Percentiles rank a stretch among this genome's conserved stretches.
These are phyloP conservation scores for Silene conica DNA, from an alignment of 148 eudicot species.

Conservation along the genomic window DNA sequence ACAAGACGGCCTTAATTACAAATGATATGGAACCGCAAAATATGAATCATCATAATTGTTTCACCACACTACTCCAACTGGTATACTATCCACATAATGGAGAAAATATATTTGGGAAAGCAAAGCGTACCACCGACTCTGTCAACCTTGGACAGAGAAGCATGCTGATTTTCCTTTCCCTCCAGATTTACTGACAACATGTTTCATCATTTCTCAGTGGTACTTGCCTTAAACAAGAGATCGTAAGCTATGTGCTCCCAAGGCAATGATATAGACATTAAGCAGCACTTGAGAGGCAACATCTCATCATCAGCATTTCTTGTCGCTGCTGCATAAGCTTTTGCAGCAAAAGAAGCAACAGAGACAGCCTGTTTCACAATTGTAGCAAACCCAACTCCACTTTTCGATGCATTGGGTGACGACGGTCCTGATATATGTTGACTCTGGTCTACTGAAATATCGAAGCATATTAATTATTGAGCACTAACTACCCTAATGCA, in stretches of 20 bases:
- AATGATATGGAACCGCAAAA: too few species aligned
- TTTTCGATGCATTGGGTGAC: constrained; percentile 53
- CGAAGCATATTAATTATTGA: not conserved
- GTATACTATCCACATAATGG: not conserved
- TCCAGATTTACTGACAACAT: constrained; percentile 1
- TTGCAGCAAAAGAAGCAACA: constrained; percentile 81
- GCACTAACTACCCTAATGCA: too few species aligned
- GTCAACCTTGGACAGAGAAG: not conserved
- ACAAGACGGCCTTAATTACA: not conserved
- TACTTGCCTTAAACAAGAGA: constrained; percentile 81
- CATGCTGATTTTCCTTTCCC: not conserved
- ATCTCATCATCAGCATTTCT: constrained; percentile 60
- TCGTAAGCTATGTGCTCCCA: constrained; percentile 93
- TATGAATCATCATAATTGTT: not conserved
- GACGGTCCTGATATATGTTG: constrained; percentile 44
- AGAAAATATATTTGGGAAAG: not conserved
- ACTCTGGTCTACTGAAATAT: constrained; percentile 64
- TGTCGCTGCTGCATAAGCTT: constrained; percentile 65
- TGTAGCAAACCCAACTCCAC: constrained; percentile 49
- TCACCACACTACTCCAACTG: too few species aligned
- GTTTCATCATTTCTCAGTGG: not conserved
- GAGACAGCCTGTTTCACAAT: constrained; percentile 72
- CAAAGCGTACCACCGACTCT: constrained; percentile 6
- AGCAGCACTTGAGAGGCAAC: constrained; percentile 88
- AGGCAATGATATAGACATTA: constrained; percentile 90